These are phyloP conservation scores for Dendrothele bispora DNA, from an alignment of 768 basidiomycete species.

Conservation along the genomic window DNA sequence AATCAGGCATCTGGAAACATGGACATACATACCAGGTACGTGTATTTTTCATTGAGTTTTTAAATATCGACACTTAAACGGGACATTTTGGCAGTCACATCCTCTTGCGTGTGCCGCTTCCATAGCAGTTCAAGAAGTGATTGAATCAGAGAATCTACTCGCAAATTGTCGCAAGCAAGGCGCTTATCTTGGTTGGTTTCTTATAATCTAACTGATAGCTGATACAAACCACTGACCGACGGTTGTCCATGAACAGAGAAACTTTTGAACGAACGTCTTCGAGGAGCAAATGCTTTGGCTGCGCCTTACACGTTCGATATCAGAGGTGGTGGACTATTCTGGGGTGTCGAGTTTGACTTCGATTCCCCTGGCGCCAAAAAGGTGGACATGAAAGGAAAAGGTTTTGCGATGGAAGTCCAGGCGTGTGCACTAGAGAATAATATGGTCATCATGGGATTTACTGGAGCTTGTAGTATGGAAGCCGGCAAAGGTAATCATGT, in stretches of 20 bases:
- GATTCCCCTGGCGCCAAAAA: conserved; percentile 37
- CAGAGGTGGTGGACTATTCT: conserved; percentile 83
- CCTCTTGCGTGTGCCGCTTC: conserved; percentile 78
- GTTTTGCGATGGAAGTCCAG: conserved; percentile 74
- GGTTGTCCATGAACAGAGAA: conserved; percentile 29
- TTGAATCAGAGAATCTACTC: conserved; percentile 67
- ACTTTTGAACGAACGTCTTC: conserved; percentile 55
- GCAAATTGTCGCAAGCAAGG: conserved; percentile 62
- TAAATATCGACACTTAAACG: background rate
- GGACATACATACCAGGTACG: conserved; percentile 83
- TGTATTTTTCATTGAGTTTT: background rate
- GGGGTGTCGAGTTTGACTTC: conserved; percentile 83
- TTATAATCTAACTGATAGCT: too few relatives aligned
- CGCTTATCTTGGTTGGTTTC: conserved; percentile 26
- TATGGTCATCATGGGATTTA: conserved; percentile 72
- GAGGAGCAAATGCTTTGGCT: conserved; percentile 52
- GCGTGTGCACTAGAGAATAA: conserved; percentile 66
- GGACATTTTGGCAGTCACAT: conserved; percentile 46
- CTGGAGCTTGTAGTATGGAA: conserved; percentile 65
- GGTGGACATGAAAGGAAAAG: conserved; percentile 50
- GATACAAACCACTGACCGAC: background rate
- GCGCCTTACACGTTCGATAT: conserved; percentile 76
- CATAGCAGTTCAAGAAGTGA: conserved; percentile 77
- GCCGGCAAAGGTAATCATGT: conserved; percentile 71
- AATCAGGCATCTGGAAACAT: conserved; percentile 76